Evolutionary conservation across 768 basidiomycete species (phyloP).

Genomic region (Boletales sp.): DNA sequence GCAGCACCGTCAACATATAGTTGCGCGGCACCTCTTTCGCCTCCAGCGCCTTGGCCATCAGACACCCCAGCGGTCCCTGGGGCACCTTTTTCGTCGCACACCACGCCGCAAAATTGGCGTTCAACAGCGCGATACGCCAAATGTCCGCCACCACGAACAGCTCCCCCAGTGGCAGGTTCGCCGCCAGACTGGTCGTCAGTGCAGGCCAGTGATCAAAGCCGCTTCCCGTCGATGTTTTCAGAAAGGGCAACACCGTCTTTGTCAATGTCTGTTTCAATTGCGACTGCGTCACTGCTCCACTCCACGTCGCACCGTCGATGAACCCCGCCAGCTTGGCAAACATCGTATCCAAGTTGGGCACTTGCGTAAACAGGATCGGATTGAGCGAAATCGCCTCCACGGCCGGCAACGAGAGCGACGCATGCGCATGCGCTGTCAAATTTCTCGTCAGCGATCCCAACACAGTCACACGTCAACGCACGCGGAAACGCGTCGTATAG

Average conservation of each 20-base stretch:
- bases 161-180: constrained; percentile 46
- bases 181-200: constrained; percentile 40
- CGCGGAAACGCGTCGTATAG: constrained; percentile 78
- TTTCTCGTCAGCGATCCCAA: not conserved
- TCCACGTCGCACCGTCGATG: constrained; percentile 46
- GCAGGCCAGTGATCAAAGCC: constrained; percentile 48
- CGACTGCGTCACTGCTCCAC: constrained; percentile 24
- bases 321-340: constrained; percentile 57
- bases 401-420: constrained; percentile 52
- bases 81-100: constrained; percentile 29
- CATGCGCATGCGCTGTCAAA: constrained; percentile 70
- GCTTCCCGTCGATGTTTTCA: constrained; percentile 42
- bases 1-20: constrained; percentile 61
- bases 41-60: constrained; percentile 46
- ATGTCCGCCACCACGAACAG: constrained; percentile 83
- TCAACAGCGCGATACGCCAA: constrained; percentile 75
- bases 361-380: constrained; percentile 73
- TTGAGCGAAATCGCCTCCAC: constrained; percentile 61
- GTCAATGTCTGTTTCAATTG: constrained; percentile 51
- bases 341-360: constrained; percentile 65
- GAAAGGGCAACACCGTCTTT: constrained; percentile 53
- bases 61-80: constrained; percentile 40
- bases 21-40: constrained; percentile 39
- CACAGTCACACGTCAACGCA: constrained; percentile 34
- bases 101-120: constrained; percentile 55